Conservation (phyloP, 176 grass and related monocot species). For the Lolium perenne region DNA sequence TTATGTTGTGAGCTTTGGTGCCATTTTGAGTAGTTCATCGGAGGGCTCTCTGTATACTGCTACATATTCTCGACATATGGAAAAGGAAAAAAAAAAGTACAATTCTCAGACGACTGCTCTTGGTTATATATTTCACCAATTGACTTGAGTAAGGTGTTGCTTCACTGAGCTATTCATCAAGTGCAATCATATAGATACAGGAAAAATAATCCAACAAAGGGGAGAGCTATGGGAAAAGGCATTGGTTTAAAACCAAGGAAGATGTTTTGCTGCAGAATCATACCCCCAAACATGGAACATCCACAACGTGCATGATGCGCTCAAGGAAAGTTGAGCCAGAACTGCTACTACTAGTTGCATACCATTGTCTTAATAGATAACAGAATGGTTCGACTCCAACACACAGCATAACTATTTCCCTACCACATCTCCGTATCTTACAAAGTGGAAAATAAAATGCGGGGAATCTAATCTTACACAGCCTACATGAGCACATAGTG, state of each 20-base stretch:
- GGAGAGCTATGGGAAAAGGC: neutral
- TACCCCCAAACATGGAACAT: too few relatives aligned
- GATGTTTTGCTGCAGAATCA: neutral
- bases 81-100: too few relatives aligned
- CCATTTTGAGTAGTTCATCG: too few relatives aligned
- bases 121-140: neutral
- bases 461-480: constrained; percentile 32
- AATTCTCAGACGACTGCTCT: too few relatives aligned
- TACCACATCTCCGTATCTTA: constrained; percentile 39
- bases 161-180: neutral
- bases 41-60: too few relatives aligned
- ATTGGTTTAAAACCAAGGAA: neutral
- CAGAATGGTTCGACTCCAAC: neutral
- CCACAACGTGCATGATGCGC: too few relatives aligned
- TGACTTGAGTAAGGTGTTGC: neutral
- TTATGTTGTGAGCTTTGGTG: too few relatives aligned
- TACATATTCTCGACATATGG: too few relatives aligned
- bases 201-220: neutral
- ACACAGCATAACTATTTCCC: constrained; percentile 12
- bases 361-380: neutral
- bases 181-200: neutral
- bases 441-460: neutral
- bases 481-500: constrained; percentile 39
- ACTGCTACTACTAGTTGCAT: constrained; percentile 9
- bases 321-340: neutral